phyloP scores from a whole-genome alignment of 2,329 filamentous ascomycete genomes.

The Colletotrichum sp. region DNA sequence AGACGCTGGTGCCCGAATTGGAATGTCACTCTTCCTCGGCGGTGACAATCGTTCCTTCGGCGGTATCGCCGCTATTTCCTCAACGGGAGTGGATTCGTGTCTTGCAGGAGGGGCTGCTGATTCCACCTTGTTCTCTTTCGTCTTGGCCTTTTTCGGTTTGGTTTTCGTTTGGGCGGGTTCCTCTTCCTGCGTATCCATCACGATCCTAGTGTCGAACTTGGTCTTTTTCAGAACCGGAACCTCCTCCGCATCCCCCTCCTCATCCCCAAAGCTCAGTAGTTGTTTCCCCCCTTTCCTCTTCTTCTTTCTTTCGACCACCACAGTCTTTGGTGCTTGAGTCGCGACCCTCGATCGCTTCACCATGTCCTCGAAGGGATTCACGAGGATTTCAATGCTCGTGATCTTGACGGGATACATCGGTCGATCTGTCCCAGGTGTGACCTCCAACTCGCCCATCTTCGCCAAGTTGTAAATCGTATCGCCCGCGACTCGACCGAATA shows the following conservation, averaged over 20 bases:
- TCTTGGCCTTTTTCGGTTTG: conserved; percentile 35
- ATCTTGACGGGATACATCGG: conserved; percentile 88
- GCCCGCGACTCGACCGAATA: conserved; percentile 91
- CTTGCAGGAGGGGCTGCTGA: not conserved
- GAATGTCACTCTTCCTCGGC: not conserved
- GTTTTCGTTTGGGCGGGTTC: conserved; percentile 32
- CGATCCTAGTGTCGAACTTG: conserved; percentile 80
- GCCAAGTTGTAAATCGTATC: conserved; percentile 96
- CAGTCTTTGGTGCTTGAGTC: conserved; percentile 50
- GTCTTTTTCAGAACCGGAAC: conserved; percentile 72
- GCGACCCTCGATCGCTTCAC: conserved; percentile 68
- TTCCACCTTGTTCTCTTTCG: conserved; percentile 26
- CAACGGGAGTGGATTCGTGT: not conserved
- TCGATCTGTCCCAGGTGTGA: conserved; percentile 78
- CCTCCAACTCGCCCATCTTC: conserved; percentile 89
- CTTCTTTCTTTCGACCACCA: conserved; percentile 58
- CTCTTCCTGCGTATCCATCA: conserved; percentile 61
- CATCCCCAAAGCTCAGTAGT: conserved; percentile 78
- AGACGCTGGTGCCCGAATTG: conserved; percentile 24
- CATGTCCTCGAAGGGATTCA: conserved; percentile 86
- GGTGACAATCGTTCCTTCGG: conserved; percentile 24
- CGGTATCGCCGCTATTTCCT: conserved; percentile 26
- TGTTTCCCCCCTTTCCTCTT: conserved; percentile 80
- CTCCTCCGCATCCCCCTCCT: conserved; percentile 64
- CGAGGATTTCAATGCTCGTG: conserved; percentile 73